Evolutionary conservation across 352 stramenopile species (phyloP).

Genomic region (Pythium vanterpoolii): DNA sequence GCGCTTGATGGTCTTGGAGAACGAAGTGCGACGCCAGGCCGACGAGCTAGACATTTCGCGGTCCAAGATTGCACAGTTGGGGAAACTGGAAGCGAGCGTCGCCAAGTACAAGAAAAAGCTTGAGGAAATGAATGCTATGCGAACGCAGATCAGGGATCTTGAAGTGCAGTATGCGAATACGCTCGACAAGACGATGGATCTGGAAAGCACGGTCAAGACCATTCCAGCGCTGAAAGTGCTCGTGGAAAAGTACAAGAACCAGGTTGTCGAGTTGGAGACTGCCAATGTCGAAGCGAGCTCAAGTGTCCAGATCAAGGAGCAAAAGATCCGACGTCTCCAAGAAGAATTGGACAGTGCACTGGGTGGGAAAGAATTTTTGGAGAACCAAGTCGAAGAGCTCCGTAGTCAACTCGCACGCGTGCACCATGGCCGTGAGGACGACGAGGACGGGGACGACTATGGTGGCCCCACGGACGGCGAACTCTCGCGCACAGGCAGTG

Average conservation of each 20-base stretch:
- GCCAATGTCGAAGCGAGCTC: constrained; percentile 75
- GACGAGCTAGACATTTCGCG: constrained; percentile 85
- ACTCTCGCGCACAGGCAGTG: constrained; percentile 6
- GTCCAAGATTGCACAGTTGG: constrained; percentile 77
- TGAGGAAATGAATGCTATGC: constrained; percentile 81
- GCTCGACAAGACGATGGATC: constrained; percentile 79
- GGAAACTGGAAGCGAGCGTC: constrained; percentile 78
- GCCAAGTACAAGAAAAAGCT: constrained; percentile 86
- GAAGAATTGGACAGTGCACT: constrained; percentile 82
- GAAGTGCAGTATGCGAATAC: constrained; percentile 79
- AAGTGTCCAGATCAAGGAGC: constrained; percentile 75
- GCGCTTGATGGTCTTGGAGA: constrained; percentile 75
- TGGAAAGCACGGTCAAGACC: constrained; percentile 85
- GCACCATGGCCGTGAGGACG: constrained; percentile 41
- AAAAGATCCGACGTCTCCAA: constrained; percentile 78
- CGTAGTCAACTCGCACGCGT: constrained; percentile 58
- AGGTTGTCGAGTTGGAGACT: constrained; percentile 85
- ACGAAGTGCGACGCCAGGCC: constrained; percentile 82
- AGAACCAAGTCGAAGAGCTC: constrained; percentile 79
- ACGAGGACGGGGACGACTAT: constrained; percentile 24
- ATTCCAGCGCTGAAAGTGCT: constrained; percentile 76
- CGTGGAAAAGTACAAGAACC: constrained; percentile 87
- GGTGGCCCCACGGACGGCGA: neutral
- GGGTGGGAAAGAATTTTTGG: constrained; percentile 82
- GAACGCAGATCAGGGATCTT: constrained; percentile 70